Base-by-base conservation (phyloP, 805 yeast species). In the Yarrowia osloensis region DNA sequence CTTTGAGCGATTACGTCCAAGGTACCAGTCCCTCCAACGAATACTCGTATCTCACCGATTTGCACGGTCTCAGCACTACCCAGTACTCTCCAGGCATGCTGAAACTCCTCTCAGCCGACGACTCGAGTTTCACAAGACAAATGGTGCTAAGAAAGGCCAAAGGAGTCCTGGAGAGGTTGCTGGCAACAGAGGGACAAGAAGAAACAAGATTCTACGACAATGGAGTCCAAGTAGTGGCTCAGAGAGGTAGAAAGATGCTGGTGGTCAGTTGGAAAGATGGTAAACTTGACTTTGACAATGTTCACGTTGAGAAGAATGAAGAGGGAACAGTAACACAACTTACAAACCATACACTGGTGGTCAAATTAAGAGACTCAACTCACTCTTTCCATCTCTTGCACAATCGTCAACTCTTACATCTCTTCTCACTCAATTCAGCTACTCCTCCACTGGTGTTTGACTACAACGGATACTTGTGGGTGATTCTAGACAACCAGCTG, bases 381-480 rank as follows among this genome's bases (percentile, higher is more conserved):
- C 37, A 28, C 24, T n/a, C 24, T 5, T 49, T n/a, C n/a, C 11
- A 28, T 7, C 54, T 49, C 6, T n/a, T 49, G 2, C 57, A 21
- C 2, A 19, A 22, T 8, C 19, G 7, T 9, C 13, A 4, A 2
- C 40, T 33, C 7, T 4, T 19, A 5, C 22, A 11, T 49, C 54
- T 49, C 17, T 49, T 49, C 37, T 5, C 35, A 8, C 11, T 49
- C 13, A 4, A n/a, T 4, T 13, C 54, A 4, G 24, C 37, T 12
- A 12, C 24, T 4, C 17, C n/a, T 12, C 24, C 37, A 4, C 54
- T 24, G 11, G 40, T 50, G 11, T 21, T 50, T 15, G 57, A 50
- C 2, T 50, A 50, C 57, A 50, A 50, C 57, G 57, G 57, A 15
- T 33, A 31, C 21, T 17, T 50, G 7, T 50, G 40, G 57, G 15